Evolutionary conservation across 2,329 filamentous ascomycete species (phyloP).

Genomic region (Sclerotinia sclerotiorum): DNA sequence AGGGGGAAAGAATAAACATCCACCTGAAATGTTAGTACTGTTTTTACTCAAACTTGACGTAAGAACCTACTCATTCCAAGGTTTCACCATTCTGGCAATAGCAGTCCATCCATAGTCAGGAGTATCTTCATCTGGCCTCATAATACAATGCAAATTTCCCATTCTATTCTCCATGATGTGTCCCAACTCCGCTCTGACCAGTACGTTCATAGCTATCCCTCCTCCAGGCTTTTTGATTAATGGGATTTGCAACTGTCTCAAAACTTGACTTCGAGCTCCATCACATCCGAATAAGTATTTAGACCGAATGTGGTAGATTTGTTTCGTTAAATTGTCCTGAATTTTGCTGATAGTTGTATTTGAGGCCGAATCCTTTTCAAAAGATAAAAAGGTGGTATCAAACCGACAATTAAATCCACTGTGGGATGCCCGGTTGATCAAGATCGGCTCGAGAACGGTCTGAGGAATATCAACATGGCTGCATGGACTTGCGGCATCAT

Average conservation of each 20-base stretch:
- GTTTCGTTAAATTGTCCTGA: slow-evolving; percentile 42
- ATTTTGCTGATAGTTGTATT: slow-evolving; percentile 40
- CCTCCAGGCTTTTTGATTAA: slow-evolving; percentile 48
- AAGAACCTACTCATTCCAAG: slow-evolving; percentile 52
- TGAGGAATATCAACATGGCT: slow-evolving; percentile 48
- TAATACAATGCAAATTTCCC: slow-evolving; percentile 61
- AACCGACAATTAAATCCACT: slow-evolving; percentile 47
- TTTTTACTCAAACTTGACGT: neutral
- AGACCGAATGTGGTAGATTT: slow-evolving; percentile 48
- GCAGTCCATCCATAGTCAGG: slow-evolving; percentile 52
- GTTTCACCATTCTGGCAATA: slow-evolving; percentile 60
- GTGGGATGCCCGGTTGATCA: slow-evolving; percentile 45
- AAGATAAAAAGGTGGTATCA: slow-evolving; percentile 44
- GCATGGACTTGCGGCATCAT: slow-evolving; percentile 47
- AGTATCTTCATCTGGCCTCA: slow-evolving; percentile 54
- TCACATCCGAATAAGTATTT: slow-evolving; percentile 62
- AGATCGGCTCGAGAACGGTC: slow-evolving; percentile 50
- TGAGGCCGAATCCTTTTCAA: slow-evolving; percentile 30
- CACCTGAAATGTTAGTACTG: slow-evolving; percentile 43
- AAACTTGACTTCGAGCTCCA: slow-evolving; percentile 49
- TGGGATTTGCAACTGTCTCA: slow-evolving; percentile 49
- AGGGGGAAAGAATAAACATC: slow-evolving; percentile 56
- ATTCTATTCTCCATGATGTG: slow-evolving; percentile 50
- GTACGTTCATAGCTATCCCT: slow-evolving; percentile 51
- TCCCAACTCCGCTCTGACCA: slow-evolving; percentile 51